Evolutionary conservation across 805 yeast species (phyloP).

Genomic region (Peterozyma xylosa): DNA sequence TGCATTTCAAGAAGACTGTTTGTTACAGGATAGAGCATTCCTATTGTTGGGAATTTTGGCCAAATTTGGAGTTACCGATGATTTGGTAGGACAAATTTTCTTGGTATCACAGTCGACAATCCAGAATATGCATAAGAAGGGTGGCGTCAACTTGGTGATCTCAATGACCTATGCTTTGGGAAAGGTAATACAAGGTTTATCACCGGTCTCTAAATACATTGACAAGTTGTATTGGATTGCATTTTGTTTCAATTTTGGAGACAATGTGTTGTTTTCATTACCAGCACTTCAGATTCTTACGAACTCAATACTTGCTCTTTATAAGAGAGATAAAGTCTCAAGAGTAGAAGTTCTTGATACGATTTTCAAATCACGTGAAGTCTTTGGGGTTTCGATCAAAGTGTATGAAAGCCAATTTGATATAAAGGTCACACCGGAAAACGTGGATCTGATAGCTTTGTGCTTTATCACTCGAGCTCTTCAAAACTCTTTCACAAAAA

Average conservation of each 20-base stretch:
- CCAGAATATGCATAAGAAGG: slow-evolving; percentile 2
- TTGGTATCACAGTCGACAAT: neutral
- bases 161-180: slow-evolving; percentile 33
- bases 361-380: slow-evolving; percentile 22
- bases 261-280: slow-evolving; percentile 20
- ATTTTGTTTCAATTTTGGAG: slow-evolving; percentile 15
- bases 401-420: slow-evolving; percentile 35
- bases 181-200: slow-evolving; percentile 40
- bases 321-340: slow-evolving; percentile 20
- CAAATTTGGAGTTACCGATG: slow-evolving; percentile 54
- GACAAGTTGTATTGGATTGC: slow-evolving; percentile 43
- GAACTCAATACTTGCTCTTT: slow-evolving; percentile 24
- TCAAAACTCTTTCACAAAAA: slow-evolving; percentile 47
- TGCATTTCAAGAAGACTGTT: slow-evolving; percentile 46
- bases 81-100: slow-evolving; percentile 30
- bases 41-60: slow-evolving; percentile 65
- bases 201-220: slow-evolving; percentile 34
- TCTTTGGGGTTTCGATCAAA: slow-evolving; percentile 32
- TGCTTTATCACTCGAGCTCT: slow-evolving; percentile 48
- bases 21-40: slow-evolving; percentile 61
- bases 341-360: slow-evolving; percentile 18
- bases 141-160: slow-evolving; percentile 16
- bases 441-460: slow-evolving; percentile 45
- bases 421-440: slow-evolving; percentile 30
- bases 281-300: slow-evolving; percentile 26